Conservation (phyloP, 2,329 filamentous ascomycete species). For the Lasiodiplodia gonubiensis region DNA sequence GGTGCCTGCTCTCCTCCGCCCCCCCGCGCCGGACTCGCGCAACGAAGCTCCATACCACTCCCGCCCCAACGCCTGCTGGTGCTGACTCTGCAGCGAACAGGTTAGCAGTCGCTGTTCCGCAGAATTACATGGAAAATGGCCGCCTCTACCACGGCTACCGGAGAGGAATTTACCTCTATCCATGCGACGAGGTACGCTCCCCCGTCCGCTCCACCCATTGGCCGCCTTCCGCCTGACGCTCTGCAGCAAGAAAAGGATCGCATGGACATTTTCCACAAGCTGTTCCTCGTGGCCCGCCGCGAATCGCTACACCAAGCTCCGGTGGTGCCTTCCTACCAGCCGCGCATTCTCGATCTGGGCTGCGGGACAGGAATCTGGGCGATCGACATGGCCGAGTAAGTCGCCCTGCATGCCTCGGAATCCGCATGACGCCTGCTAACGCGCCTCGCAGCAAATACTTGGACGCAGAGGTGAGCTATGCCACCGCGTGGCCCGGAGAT, state of each 20-base stretch:
- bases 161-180: constrained; percentile 74
- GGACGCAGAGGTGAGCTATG: constrained; percentile 56
- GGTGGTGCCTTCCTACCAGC: constrained; percentile 45
- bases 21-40: background rate
- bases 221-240: constrained; percentile 16
- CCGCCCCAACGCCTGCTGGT: background rate
- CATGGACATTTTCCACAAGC: constrained; percentile 81
- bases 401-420: constrained; percentile 28
- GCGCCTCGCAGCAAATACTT: constrained; percentile 56
- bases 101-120: constrained; percentile 46
- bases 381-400: constrained; percentile 81
- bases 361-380: constrained; percentile 93
- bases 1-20: background rate
- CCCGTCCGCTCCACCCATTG: background rate
- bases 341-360: constrained; percentile 69
- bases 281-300: constrained; percentile 70
- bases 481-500: constrained; percentile 2
- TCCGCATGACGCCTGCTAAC: constrained; percentile 38
- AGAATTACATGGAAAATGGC: constrained; percentile 67
- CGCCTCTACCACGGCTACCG: constrained; percentile 72
- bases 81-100: constrained; percentile 34
- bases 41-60: background rate
- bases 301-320: constrained; percentile 56
- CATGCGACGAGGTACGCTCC: constrained; percentile 72
- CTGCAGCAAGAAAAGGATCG: constrained; percentile 72